Evolutionary conservation across 441 rosid species (phyloP), one percentile per base, ranked within the genome.

Genomic region (Adansonia rubrostipa): DNA sequence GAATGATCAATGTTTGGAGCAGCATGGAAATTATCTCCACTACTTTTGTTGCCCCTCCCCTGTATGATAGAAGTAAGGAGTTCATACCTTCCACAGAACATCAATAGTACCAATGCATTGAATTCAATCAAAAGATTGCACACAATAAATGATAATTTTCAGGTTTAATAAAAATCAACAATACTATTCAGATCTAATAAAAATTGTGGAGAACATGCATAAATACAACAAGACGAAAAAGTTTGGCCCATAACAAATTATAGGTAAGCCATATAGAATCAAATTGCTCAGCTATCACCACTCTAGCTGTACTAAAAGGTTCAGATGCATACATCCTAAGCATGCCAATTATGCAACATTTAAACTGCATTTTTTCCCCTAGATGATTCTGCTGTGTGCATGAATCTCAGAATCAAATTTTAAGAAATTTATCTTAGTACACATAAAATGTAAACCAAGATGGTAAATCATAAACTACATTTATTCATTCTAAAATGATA

Each of bases 1-100:
- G 99, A 96, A 84, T 96, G 99, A 82, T 96, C 99, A 80, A 96
- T 96, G 87, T 96, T 96, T 80, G 99, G 99, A 33, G 99, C 98
- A 81, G 99, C 99, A 85, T 96, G 99, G 82, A 96, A 96, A 88
- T 84, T 88, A 79, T 96, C 99, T 75, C 99, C 99, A 80, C 99
- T 96, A 77, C 99, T 96, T 86, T 93, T 93, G 85, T 93, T 96
- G 82, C 99, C 99, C 78, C 92, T 86, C 64, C 99, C 99, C 99
- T 96, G 93, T 76, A 82, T 47, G 56, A 83, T 19, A 80, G 64
- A 81, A 75, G 78, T 4, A 62, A 75, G 51, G 65, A n/a, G 58
- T 47, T 61, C 56, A 77, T 19, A 28, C n/a, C 33, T 63, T 36
- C 79, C 64, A 61, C 66, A 63, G 8, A 60, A 28, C 51, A 61